A percentile compares a stretch with the other conserved stretches of the same genome.
These are phyloP conservation scores for Acrodontium crateriforme DNA, from an alignment of 2,329 filamentous ascomycete species.

Conservation along the genomic window DNA sequence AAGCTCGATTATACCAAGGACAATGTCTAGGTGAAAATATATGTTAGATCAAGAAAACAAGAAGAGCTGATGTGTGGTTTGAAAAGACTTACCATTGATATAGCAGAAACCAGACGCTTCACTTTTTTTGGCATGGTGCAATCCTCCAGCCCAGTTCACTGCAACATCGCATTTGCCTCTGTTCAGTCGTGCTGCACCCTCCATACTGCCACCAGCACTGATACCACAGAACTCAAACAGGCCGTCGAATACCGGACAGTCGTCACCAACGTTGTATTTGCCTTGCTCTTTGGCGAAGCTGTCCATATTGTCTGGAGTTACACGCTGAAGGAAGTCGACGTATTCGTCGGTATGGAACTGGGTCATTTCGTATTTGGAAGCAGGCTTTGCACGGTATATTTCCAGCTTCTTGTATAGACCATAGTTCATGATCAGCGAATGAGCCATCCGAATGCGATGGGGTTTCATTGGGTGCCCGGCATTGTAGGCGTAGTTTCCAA, in stretches of 20 bases:
- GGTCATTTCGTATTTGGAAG: constrained; percentile 57
- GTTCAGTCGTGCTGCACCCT: constrained; percentile 54
- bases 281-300: constrained; percentile 80
- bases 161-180: constrained; percentile 55
- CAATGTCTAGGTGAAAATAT: constrained; percentile 44
- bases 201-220: constrained; percentile 56
- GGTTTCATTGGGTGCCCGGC: constrained; percentile 56
- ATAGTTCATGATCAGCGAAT: constrained; percentile 57
- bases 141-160: constrained; percentile 37
- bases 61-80: background rate
- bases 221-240: constrained; percentile 59
- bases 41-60: background rate
- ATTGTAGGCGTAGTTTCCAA: constrained; percentile 95
- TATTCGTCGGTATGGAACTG: constrained; percentile 63
- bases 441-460: constrained; percentile 52
- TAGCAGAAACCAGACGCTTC: constrained; percentile 36
- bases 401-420: constrained; percentile 62
- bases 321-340: constrained; percentile 63
- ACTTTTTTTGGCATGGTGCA: constrained; percentile 37
- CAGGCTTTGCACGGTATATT: constrained; percentile 39
- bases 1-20: constrained; percentile 51
- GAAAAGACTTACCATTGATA: constrained; percentile 27
- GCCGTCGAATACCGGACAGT: constrained; percentile 53
- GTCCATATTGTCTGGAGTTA: constrained; percentile 98
- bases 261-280: constrained; percentile 54